These are phyloP conservation scores for Curvularia sp. DNA, from an alignment of 2,329 filamentous ascomycete genomes.

Conservation along the genomic window DNA sequence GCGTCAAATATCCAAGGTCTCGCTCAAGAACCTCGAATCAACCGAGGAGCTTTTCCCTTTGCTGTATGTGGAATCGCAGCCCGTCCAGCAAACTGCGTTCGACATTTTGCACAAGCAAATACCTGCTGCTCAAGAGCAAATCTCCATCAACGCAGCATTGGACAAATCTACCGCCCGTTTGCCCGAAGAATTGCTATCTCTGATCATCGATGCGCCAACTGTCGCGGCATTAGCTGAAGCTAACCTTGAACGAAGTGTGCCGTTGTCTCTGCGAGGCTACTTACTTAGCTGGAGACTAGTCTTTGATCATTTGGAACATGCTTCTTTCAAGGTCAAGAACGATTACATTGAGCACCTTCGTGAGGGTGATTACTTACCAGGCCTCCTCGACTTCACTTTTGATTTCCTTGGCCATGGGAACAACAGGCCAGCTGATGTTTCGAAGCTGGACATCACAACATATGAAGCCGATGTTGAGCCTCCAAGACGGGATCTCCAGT, in stretches of 20 bases:
- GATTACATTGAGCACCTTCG: constrained; percentile 84
- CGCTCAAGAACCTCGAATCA: constrained; percentile 67
- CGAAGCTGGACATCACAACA: constrained; percentile 72
- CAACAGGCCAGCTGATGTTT: constrained; percentile 72
- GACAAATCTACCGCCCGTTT: constrained; percentile 76
- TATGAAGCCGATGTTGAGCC: constrained; percentile 67
- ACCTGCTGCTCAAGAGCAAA: constrained; percentile 76
- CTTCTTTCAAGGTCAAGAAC: constrained; percentile 81
- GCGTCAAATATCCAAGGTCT: constrained; percentile 70
- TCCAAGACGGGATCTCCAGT: constrained; percentile 77
- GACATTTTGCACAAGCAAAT: constrained; percentile 80
- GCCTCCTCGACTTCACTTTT: constrained; percentile 79
- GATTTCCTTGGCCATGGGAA: constrained; percentile 82
- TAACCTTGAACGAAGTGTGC: constrained; percentile 69
- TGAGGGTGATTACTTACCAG: constrained; percentile 70
- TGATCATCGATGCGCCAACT: constrained; percentile 79
- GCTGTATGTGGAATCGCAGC: constrained; percentile 74
- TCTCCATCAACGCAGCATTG: constrained; percentile 77
- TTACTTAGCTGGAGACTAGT: constrained; percentile 88
- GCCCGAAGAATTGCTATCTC: constrained; percentile 82
- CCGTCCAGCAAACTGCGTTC: constrained; percentile 82
- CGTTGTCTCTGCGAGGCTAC: constrained; percentile 75
- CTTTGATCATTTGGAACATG: constrained; percentile 81
- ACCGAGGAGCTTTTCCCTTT: constrained; percentile 75
- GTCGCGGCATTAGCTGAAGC: constrained; percentile 71